A percentile compares a stretch with the other conserved stretches of the same genome.
These are phyloP conservation scores for Rutidosis leptorrhynchoides DNA, from an alignment of 129 eudicot genomes.

Conservation along the genomic window DNA sequence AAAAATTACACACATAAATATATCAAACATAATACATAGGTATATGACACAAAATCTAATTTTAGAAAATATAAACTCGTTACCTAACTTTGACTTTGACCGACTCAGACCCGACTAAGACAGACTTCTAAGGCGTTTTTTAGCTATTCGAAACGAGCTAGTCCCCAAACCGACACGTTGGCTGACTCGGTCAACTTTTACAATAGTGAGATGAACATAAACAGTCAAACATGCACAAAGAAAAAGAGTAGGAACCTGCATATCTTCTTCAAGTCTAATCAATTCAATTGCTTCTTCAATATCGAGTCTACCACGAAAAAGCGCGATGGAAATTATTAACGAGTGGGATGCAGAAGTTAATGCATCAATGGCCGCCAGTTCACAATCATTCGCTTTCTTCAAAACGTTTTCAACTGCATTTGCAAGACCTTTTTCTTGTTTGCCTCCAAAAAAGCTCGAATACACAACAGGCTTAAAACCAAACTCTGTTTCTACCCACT, in stretches of 20 bases:
- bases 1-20: no score
- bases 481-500: slow-evolving; percentile 90
- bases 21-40: no score
- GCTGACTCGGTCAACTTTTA: no score
- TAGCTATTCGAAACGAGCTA: no score
- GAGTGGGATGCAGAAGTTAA: slow-evolving; percentile 88
- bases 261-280: slow-evolving; percentile 93
- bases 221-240: no score
- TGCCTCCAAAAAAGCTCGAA: slow-evolving; percentile 83
- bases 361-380: slow-evolving; percentile 89
- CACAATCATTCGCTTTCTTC: slow-evolving; percentile 65
- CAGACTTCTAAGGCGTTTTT: no score
- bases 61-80: no score
- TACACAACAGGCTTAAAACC: slow-evolving; percentile 74
- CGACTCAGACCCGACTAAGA: no score
- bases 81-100: no score
- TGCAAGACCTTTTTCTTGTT: slow-evolving; percentile 74
- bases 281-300: slow-evolving; percentile 85
- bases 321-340: slow-evolving; percentile 60
- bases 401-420: slow-evolving; percentile 61
- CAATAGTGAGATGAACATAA: no score
- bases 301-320: slow-evolving; percentile 60
- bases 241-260: slow-evolving; percentile 44
- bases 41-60: no score
- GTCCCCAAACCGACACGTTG: no score